Evolutionary conservation across 2,329 filamentous ascomycete genomes (phyloP), one percentile per base, ranked within the genome.

Genomic region (Coleophoma crateriformis): DNA sequence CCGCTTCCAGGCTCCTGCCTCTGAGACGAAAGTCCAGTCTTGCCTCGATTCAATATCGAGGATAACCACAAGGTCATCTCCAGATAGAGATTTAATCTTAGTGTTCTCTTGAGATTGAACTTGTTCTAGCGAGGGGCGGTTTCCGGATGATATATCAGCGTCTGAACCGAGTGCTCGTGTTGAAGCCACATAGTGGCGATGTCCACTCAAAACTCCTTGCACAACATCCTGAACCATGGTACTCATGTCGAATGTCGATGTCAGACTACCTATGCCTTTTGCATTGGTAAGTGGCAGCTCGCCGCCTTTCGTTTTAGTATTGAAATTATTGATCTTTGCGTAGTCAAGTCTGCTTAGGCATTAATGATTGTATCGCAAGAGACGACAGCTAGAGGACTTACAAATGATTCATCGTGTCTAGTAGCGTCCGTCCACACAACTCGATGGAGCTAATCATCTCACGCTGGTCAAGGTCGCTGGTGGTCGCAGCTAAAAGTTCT

Each of bases 391-490:
- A 38, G 5, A 38, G 6, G 22, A 45, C 79, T 42, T 73, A 72
- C 10, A 76, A 67, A 32, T 77, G 75, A 48, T 79, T 71, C 20
- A 76, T 71, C 0, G 75, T 78, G 52, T 80, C 75, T 0, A 77
- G 66, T 0, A 81, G 62, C 0, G 76, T 78, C 19, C 71, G 66
- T 0, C 72, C 71, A 39, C 74, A 79, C 0, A 67, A 71, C 38
- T 76, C 71, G 33, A 79, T 73, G 0, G 72, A 74, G 8, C 72
- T 65, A 0, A 76, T 58, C 3, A 75, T 65, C 10, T 73, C 71
- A 11, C 68, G 64, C 52, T 79, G 76, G 8, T 68, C 67, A 0
- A 64, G 63, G 41, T 68, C 68, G 2, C 77, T 64, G 0, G 64
- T 54, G 0, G 74, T 76, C 13, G 79, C 75, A 1, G 70, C 67